A percentile compares a stretch with the other conserved stretches of the same genome.
Conservation (phyloP, 805 yeast genomes). For the Priceomyces haplophilus region DNA sequence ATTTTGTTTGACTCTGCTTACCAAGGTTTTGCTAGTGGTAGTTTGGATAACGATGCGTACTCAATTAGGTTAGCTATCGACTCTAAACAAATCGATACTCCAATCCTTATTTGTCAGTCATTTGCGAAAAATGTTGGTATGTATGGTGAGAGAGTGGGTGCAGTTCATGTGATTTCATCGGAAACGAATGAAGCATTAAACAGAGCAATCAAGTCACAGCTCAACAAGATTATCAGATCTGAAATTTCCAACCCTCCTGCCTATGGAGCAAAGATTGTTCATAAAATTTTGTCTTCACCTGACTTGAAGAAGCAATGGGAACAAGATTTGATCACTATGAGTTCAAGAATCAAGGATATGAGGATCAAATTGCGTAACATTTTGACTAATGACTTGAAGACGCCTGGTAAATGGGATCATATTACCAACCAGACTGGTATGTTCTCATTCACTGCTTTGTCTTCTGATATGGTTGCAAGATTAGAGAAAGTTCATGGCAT, state of each 20-base stretch:
- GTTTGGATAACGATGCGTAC: constrained; percentile 77
- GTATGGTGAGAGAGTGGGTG: constrained; percentile 97
- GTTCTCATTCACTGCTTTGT: constrained; percentile 93
- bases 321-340: constrained; percentile 80
- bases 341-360: constrained; percentile 77
- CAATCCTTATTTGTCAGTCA: constrained; percentile 76
- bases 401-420: constrained; percentile 94
- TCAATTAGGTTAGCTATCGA: constrained; percentile 68
- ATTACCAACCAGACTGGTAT: constrained; percentile 89
- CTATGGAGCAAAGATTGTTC: constrained; percentile 90
- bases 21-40: constrained; percentile 95
- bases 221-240: constrained; percentile 71
- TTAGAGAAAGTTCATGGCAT: constrained; percentile 77
- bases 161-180: constrained; percentile 71
- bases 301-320: constrained; percentile 76
- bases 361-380: constrained; percentile 62
- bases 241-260: constrained; percentile 94
- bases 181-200: constrained; percentile 38
- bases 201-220: constrained; percentile 67
- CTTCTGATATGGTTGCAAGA: constrained; percentile 69
- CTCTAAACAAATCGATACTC: constrained; percentile 25
- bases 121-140: constrained; percentile 96
- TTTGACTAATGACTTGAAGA: constrained; percentile 51
- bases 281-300: constrained; percentile 66
- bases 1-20: constrained; percentile 92